Base-by-base conservation (phyloP, 2,329 filamentous ascomycete species). In the Botrytis deweyae region DNA sequence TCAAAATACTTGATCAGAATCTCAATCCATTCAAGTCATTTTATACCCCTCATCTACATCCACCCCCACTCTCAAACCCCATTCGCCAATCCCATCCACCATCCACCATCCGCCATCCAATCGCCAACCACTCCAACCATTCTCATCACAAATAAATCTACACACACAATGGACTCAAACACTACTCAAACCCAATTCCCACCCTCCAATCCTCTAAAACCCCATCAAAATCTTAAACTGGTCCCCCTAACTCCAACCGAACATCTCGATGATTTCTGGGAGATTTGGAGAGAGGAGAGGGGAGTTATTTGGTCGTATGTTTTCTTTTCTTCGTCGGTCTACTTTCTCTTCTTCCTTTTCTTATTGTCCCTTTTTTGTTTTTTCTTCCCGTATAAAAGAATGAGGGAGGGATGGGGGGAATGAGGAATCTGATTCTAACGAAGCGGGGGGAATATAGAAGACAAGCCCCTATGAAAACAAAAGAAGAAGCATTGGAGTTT, bases 251-350 rank as follows among this genome's bases (percentile, higher is more conserved):
- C 29, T 16, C 33, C 75, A 2, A 73, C 75, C 18, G 72, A 75
- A 4, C 78, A 79, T 71, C 65, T 78, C 0, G 64, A 75, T 14
- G 76, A 76, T 64, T 79, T 78, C 22, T 74, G 74, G 33, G 74
- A 76, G 12, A n/a, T 79, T 12, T 79, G 77, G 77, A 74, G 36
- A 9, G 72, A 75, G 49, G 67, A 73, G 6, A 66, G 74, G 29
- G 55, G 66, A 3, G 20, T 79, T 14, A 16, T 63, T 20, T 79
- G 76, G 74, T 75, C 75, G 77, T 78, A 68, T 20, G 74, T 75
- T 20, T n/a, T 59, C 6, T 44, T 29, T 61, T 63, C 14, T 33
- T 33, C 40, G 58, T n/a, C 12, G n/a, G 4, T n/a, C 29, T 29
- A 38, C 36, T 40, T 20, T 22, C 1, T 29, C 25, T 22, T 8